Conservation (phyloP, 1,284 basidiomycete species). For the Anthracocystis panici-leucophaei region DNA sequence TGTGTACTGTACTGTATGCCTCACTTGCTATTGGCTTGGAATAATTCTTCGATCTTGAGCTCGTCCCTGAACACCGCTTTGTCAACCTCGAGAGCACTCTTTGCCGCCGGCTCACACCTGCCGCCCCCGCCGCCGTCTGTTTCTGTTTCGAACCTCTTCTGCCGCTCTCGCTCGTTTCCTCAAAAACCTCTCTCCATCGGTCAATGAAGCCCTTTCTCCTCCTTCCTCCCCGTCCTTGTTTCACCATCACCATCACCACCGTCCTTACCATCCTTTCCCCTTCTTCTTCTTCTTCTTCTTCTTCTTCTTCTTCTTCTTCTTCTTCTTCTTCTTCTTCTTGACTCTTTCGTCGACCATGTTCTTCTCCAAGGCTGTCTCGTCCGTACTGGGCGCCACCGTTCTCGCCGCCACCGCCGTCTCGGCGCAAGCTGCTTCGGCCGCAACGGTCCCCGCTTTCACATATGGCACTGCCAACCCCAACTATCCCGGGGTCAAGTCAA, state of each 20-base stretch:
- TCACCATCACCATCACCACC: background rate
- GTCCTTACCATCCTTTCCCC: background rate
- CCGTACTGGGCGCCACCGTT: conserved; percentile 36
- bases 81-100: background rate
- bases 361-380: conserved; percentile 45
- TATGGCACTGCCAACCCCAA: conserved; percentile 59
- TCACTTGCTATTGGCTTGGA: background rate
- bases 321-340: background rate
- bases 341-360: conserved; percentile 26
- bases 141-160: background rate
- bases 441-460: conserved; percentile 44
- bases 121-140: conserved; percentile 3
- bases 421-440: conserved; percentile 14
- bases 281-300: conserved; percentile 1
- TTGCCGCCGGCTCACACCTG: conserved; percentile 7
- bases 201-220: background rate
- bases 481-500: conserved; percentile 58
- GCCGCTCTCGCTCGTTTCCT: conserved; percentile 5
- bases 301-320: too few relatives aligned
- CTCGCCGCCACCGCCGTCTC: conserved; percentile 27
- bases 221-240: background rate
- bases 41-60: background rate
- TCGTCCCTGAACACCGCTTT: conserved; percentile 10
- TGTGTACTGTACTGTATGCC: background rate
- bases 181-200: conserved; percentile 10